Percentiles rank a stretch among this genome's conserved stretches.
These are phyloP conservation scores for Gastrolobium bilobum DNA, from an alignment of 306 rosid species.

Conservation along the genomic window DNA sequence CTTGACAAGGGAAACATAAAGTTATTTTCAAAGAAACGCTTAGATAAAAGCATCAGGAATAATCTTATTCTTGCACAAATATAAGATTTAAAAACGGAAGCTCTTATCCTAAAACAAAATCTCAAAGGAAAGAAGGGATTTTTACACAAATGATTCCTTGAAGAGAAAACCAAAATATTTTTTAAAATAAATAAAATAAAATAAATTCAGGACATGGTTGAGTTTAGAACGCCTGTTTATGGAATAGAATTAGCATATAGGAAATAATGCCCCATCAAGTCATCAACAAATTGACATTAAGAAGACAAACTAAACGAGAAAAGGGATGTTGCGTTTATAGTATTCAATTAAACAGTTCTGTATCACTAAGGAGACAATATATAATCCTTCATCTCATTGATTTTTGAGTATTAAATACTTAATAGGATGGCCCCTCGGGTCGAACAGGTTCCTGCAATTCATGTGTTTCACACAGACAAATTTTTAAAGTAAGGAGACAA, in stretches of 20 bases:
- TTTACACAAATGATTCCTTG: background rate
- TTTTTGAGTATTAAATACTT: slow-evolving; percentile 14
- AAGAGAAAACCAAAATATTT: background rate
- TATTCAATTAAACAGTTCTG: slow-evolving; percentile 19
- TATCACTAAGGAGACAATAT: slow-evolving; percentile 26
- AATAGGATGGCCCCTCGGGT: slow-evolving; percentile 17
- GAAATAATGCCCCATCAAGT: slow-evolving; percentile 37
- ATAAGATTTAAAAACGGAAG: slow-evolving; percentile 19
- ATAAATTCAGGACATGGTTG: slow-evolving; percentile 15
- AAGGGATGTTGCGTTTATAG: background rate
- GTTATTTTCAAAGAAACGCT: slow-evolving; percentile 25
- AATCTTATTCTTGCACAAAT: slow-evolving; percentile 10
- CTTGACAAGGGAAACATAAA: slow-evolving; percentile 58
- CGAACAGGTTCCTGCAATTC: slow-evolving; percentile 15
- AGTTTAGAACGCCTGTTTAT: slow-evolving; percentile 2
- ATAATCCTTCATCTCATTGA: slow-evolving; percentile 1
- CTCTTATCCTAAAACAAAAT: slow-evolving; percentile 1
- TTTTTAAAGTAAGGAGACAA: background rate
- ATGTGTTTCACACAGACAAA: slow-evolving; percentile 10
- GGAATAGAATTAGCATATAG: background rate
- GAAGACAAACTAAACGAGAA: slow-evolving; percentile 12
- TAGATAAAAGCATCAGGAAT: slow-evolving; percentile 30
- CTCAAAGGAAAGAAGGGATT: slow-evolving; percentile 22
- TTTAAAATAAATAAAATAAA: background rate
- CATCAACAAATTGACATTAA: background rate